A percentile compares a stretch with the other conserved stretches of the same genome.
These are phyloP conservation scores for Cyberlindnera suaveolens DNA, from an alignment of 805 yeast genomes.

Conservation along the genomic window DNA sequence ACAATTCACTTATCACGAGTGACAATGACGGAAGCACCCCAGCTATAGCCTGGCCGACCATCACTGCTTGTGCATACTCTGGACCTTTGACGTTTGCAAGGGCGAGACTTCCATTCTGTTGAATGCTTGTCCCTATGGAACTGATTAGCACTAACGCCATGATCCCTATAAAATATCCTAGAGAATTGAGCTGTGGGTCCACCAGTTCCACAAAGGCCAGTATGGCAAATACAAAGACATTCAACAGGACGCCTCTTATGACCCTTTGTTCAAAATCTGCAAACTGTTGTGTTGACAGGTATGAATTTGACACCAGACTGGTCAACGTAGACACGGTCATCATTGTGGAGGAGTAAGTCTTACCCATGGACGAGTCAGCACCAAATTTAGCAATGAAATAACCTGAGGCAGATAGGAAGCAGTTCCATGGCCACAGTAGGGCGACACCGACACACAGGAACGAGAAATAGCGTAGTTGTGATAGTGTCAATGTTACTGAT, in stretches of 20 bases:
- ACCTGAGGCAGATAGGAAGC: slow-evolving; percentile 78
- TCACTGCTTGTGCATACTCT: slow-evolving; percentile 77
- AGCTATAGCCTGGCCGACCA: slow-evolving; percentile 93
- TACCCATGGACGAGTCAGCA: slow-evolving; percentile 43
- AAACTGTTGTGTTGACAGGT: slow-evolving; percentile 59
- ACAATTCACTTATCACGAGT: slow-evolving; percentile 46
- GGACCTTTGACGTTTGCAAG: slow-evolving; percentile 72
- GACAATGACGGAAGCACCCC: slow-evolving; percentile 87
- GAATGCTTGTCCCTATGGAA: slow-evolving; percentile 69
- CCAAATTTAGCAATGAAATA: slow-evolving; percentile 57
- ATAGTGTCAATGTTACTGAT: slow-evolving; percentile 1
- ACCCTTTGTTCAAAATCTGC: slow-evolving; percentile 55
- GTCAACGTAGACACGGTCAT: slow-evolving; percentile 80
- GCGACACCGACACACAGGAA: slow-evolving; percentile 59
- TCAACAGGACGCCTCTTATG: slow-evolving; percentile 51
- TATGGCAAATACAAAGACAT: slow-evolving; percentile 46
- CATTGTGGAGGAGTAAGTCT: slow-evolving; percentile 71
- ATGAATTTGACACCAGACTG: slow-evolving; percentile 51
- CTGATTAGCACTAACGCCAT: slow-evolving; percentile 61
- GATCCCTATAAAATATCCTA: slow-evolving; percentile 37
- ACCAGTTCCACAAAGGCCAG: slow-evolving; percentile 18
- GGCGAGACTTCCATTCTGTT: slow-evolving; percentile 91
- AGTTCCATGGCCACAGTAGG: slow-evolving; percentile 95
- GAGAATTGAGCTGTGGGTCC: slow-evolving; percentile 16
- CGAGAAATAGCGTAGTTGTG: slow-evolving; percentile 7